Percentiles rank a stretch among this genome's conserved stretches.
phyloP scores from a whole-genome alignment of 176 grass and related monocot genomes.

The Carex scoparia region DNA sequence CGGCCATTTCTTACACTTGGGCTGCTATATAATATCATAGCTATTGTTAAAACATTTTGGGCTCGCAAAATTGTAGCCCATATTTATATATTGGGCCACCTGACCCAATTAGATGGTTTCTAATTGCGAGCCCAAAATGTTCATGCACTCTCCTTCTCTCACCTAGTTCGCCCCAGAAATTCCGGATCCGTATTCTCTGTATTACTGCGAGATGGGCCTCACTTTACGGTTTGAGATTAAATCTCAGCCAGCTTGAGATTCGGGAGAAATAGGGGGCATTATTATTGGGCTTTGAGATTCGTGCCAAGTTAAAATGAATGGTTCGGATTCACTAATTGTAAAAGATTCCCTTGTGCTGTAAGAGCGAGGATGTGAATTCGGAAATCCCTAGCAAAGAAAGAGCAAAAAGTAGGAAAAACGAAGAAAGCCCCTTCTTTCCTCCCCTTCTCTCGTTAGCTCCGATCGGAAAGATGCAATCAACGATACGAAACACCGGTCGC shows the following conservation, averaged over 20 bases:
- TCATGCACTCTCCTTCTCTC: not conserved
- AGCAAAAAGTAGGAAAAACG: not conserved
- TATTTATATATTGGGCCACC: not conserved
- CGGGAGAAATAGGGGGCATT: too few species aligned
- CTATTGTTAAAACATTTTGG: not conserved
- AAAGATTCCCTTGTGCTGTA: too few species aligned
- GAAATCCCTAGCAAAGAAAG: conserved; percentile 1
- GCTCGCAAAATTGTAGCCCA: not conserved
- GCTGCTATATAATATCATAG: not conserved
- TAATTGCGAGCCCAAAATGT: not conserved
- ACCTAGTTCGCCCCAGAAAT: not conserved
- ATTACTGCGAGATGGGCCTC: too few species aligned
- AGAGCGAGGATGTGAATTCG: too few species aligned
- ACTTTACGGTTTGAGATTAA: too few species aligned
- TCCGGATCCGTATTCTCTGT: not conserved
- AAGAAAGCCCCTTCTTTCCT: not conserved
- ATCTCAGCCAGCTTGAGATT: too few species aligned
- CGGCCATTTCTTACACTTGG: not conserved
- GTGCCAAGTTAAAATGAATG: too few species aligned
- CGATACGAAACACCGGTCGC: conserved; percentile 16
- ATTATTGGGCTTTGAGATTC: too few species aligned
- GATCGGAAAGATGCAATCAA: conserved; percentile 28
- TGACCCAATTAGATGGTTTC: not conserved
- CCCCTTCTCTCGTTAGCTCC: not conserved
- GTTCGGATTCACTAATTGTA: too few species aligned